phyloP scores from a whole-genome alignment of 2,329 filamentous ascomycete species.

The Atkinsonella hypoxylon region DNA sequence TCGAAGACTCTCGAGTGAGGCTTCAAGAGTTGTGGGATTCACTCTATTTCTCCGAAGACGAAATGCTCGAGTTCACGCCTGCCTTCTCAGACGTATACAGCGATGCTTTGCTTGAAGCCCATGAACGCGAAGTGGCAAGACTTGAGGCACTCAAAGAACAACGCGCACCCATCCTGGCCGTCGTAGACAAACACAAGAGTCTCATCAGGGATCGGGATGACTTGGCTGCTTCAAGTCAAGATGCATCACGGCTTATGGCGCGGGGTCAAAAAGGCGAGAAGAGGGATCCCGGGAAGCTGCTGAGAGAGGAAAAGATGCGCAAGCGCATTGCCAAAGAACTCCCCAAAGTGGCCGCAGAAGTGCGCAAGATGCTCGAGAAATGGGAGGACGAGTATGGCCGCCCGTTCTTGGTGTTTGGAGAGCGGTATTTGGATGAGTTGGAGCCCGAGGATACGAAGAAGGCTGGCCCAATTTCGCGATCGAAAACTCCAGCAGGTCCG shows the following conservation, averaged over 20 bases:
- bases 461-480: conserved; percentile 37
- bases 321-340: conserved; percentile 95
- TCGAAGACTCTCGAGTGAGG: conserved; percentile 83
- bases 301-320: conserved; percentile 96
- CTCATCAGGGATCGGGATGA: conserved; percentile 81
- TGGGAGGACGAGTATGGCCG: conserved; percentile 94
- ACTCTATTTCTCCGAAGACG: conserved; percentile 90
- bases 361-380: conserved; percentile 65
- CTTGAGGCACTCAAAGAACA: conserved; percentile 77
- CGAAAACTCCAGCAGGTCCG: conserved; percentile 63
- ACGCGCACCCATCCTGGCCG: conserved; percentile 67
- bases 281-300: conserved; percentile 83
- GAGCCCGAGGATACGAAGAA: conserved; percentile 49
- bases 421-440: conserved; percentile 81
- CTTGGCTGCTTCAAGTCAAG: conserved; percentile 80
- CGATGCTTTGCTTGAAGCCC: conserved; percentile 85
- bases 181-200: conserved; percentile 73
- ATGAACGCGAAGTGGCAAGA: conserved; percentile 79
- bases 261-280: conserved; percentile 88
- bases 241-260: conserved; percentile 84
- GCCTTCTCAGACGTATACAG: conserved; percentile 97
- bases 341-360: conserved; percentile 78
- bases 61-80: conserved; percentile 96
- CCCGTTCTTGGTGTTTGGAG: conserved; percentile 85
- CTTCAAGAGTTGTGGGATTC: conserved; percentile 93